These are phyloP conservation scores for Eutypa lata DNA, from an alignment of 2,329 filamentous ascomycete species.

Conservation along the genomic window DNA sequence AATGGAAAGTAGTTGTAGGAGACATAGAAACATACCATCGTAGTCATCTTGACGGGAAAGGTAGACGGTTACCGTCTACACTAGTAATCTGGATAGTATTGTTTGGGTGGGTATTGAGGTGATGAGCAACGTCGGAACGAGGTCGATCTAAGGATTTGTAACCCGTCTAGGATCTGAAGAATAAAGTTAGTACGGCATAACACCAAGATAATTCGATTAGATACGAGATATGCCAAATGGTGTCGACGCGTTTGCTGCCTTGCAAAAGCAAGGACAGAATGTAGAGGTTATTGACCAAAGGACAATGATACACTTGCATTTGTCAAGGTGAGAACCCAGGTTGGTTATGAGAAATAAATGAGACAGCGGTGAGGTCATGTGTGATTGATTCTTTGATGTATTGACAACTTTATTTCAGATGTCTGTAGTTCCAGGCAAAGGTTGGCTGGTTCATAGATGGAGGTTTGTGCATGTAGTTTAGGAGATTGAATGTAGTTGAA, in stretches of 20 bases:
- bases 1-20: background rate
- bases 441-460: no score
- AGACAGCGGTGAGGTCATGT: no score
- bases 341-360: background rate
- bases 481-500: background rate
- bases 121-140: background rate
- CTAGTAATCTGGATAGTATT: background rate
- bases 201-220: background rate
- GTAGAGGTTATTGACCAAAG: background rate
- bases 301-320: background rate
- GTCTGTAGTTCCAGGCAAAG: no score
- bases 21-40: slow-evolving; percentile 28
- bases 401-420: background rate
- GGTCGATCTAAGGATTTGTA: background rate
- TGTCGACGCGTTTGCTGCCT: background rate
- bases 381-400: background rate
- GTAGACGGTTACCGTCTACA: background rate
- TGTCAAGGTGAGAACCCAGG: background rate
- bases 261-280: background rate
- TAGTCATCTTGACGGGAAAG: slow-evolving; percentile 27
- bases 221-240: no score
- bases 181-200: background rate
- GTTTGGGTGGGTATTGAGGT: background rate
- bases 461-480: no score
- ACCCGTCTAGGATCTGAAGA: background rate